These are phyloP conservation scores for Cenchrus americanus DNA, from an alignment of 176 grass and related monocot species.

Conservation along the genomic window DNA sequence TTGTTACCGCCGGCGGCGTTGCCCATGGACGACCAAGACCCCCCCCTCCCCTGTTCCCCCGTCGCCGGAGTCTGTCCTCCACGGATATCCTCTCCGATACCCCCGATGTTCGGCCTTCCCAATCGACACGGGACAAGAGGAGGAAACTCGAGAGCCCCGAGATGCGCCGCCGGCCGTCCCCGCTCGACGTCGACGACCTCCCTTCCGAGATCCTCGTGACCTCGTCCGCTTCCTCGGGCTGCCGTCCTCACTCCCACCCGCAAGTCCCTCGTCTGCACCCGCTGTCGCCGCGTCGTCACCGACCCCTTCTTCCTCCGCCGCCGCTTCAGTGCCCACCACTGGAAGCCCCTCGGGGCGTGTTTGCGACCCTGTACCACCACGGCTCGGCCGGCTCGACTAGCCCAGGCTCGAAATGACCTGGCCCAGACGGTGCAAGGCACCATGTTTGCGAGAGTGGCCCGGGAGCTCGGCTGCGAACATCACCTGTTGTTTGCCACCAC, in stretches of 20 bases:
- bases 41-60: neutral
- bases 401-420: no score
- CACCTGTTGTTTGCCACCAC: no score
- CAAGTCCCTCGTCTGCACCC: neutral
- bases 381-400: no score
- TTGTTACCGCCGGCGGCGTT: no score
- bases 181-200: slow-evolving; percentile 25
- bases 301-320: neutral
- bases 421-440: no score
- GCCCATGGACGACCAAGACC: no score
- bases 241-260: neutral
- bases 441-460: no score
- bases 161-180: neutral
- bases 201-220: slow-evolving; percentile 36
- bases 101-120: neutral
- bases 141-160: no score
- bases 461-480: no score
- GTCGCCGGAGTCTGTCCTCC: neutral
- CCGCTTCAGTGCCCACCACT: slow-evolving; percentile 32
- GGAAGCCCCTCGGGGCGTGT: no score
- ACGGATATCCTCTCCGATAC: neutral
- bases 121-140: neutral
- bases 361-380: no score
- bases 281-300: slow-evolving; percentile 5
- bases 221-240: slow-evolving; percentile 15